Evolutionary conservation across 2,329 filamentous ascomycete genomes (phyloP).

Genomic region (Macrophomina tecta): DNA sequence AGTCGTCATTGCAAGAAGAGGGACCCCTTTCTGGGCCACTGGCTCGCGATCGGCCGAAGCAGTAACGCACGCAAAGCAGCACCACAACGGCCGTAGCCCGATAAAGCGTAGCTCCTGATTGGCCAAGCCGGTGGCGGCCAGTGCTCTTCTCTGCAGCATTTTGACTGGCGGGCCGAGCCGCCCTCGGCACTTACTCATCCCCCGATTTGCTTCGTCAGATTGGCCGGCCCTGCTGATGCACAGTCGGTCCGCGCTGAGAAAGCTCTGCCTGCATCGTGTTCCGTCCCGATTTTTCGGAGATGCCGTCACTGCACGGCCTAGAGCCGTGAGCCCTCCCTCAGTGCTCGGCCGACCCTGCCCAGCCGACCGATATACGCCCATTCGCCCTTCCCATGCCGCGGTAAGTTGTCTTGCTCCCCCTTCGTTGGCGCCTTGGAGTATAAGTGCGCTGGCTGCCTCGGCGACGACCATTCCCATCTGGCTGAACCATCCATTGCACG

Average conservation of each 20-base stretch:
- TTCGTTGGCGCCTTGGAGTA: background rate
- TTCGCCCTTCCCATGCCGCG: background rate
- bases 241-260: slow-evolving; percentile 7
- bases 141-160: background rate
- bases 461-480: background rate
- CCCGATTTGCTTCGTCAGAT: background rate
- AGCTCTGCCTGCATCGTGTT: background rate
- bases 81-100: slow-evolving; percentile 1
- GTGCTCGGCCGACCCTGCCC: slow-evolving; percentile 10
- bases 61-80: no score
- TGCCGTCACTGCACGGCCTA: background rate
- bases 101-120: background rate
- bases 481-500: background rate
- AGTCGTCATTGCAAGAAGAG: background rate
- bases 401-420: background rate
- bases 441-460: slow-evolving; percentile 1
- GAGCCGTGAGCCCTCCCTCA: background rate
- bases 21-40: background rate
- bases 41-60: background rate
- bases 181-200: background rate
- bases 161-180: slow-evolving; percentile 13
- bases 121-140: background rate
- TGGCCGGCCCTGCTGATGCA: background rate
- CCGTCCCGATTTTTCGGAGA: background rate
- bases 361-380: slow-evolving; percentile 6